Conservation (phyloP, 164 flowering plant genomes). For the Nymphaea colorata region DNA sequence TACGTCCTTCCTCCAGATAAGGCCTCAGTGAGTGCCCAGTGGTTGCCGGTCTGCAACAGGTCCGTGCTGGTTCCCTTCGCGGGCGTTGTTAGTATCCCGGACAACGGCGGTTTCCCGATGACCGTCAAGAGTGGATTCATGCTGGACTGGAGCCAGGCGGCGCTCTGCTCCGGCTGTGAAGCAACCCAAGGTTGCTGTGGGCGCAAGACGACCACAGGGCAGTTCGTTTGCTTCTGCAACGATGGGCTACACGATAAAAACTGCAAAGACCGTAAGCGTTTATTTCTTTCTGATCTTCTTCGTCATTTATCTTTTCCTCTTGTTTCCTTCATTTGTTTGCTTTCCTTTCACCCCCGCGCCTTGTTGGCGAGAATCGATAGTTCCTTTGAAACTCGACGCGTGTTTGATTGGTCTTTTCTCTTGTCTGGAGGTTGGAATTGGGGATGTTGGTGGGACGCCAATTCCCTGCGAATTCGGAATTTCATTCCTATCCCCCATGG, state of each 20-base stretch:
- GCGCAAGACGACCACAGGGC: not conserved
- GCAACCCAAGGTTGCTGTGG: not conserved
- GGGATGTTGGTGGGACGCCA: no score
- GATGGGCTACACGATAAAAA: not conserved
- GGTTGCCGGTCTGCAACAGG: not conserved
- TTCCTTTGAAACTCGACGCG: not conserved
- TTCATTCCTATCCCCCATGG: no score
- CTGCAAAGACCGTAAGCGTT: not conserved
- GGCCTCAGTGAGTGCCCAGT: not conserved
- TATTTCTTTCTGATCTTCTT: not conserved
- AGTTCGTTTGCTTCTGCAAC: not conserved
- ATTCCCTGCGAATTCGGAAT: no score
- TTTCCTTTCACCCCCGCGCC: not conserved
- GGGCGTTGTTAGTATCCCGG: not conserved
- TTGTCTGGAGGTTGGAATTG: no score
- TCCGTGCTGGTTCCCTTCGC: not conserved
- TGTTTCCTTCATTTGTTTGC: not conserved
- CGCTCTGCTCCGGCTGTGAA: not conserved
- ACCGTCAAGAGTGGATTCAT: not conserved
- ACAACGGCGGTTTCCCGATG: not conserved
- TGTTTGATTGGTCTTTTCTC: no score
- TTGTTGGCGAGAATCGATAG: not conserved
- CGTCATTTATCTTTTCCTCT: not conserved
- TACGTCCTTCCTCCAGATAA: not conserved
- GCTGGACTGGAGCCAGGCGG: not conserved